Conservation (phyloP, 2,329 filamentous ascomycete genomes). For the Pseudomassariella vexata region DNA sequence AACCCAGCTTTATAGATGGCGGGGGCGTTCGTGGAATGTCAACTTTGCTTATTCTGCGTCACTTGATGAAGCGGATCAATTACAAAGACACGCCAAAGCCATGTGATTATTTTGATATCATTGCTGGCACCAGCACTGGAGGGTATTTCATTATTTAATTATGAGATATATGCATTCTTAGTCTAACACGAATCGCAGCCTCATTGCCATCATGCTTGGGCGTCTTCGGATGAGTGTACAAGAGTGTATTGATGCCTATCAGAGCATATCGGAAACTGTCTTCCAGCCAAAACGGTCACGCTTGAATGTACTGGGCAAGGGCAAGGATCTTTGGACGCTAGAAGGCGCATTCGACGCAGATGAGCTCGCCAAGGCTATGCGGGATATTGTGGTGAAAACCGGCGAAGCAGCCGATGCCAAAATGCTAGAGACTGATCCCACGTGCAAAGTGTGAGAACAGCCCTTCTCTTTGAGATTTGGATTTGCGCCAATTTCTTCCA, state of each 20-base stretch:
- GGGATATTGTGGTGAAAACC: no score
- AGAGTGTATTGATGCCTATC: constrained; percentile 1
- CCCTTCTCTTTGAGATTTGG: no score
- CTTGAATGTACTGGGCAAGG: no score
- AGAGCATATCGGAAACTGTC: not conserved
- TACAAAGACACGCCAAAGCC: not conserved
- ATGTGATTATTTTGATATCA: not conserved
- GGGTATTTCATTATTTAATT: not conserved
- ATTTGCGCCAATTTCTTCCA: no score
- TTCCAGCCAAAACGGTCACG: not conserved
- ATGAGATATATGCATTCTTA: not conserved
- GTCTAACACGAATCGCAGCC: not conserved
- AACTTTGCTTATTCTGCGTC: not conserved
- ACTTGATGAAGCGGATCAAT: not conserved
- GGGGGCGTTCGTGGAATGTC: not conserved
- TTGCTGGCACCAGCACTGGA: constrained; percentile 1
- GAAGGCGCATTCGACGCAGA: no score
- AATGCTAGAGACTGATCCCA: no score
- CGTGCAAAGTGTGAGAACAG: no score
- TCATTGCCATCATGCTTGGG: constrained; percentile 1
- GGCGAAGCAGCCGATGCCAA: no score
- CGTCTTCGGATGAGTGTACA: not conserved
- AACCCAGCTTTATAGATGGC: no score
- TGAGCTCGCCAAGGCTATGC: no score
- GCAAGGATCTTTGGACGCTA: no score